Evolutionary conservation across 2,329 filamentous ascomycete species (phyloP), one percentile per base, ranked within the genome.

Genomic region (Aspergillus sergii): DNA sequence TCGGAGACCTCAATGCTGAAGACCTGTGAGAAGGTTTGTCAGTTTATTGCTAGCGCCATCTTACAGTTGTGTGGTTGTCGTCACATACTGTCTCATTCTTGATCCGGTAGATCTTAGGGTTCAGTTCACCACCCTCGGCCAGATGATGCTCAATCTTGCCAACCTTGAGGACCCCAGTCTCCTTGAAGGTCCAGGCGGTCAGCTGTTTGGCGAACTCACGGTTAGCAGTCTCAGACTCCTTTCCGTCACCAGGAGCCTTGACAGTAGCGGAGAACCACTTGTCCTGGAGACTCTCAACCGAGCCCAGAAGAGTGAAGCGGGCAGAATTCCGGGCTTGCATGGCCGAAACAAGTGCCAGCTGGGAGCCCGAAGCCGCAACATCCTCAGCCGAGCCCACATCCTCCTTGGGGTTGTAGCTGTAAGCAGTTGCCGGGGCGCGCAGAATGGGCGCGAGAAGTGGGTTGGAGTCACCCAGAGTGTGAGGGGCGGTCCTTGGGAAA

Each of bases 151-250:
- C 87, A 67, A 98, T 85, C 72, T 85, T 87, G 76, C 92, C 92
- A 72, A 96, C 91, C 71, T 91, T 90, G 70, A 99, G 78, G 12
- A 99, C 92, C 70, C 95, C 95, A 60, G 90, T 87, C 83, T 99
- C 95, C 81, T 96, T 89, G 84, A 99, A 99, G 0, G 94, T 88
- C 95, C 95, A 99, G n/a, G 87, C 91, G n/a, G 91, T 89, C 61
- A 99, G 79, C 73, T 91, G 88, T 80, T 91, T 90, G 23, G 91
- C 91, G 74, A 99, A 98, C 60, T 91, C 91, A 72, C 88, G 86
- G 82, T 99, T 99, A 70, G 85, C 86, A 14, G 92, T 90, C 76
- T 86, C 86, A 50, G 85, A 81, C 65, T 85, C 81, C 74, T 88
- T 88, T 61, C 82, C 83, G 55, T 80, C 73, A 53, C 72, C 76